phyloP scores from a whole-genome alignment of 2,329 filamentous ascomycete species.

The Trichophaea hybrida region DNA sequence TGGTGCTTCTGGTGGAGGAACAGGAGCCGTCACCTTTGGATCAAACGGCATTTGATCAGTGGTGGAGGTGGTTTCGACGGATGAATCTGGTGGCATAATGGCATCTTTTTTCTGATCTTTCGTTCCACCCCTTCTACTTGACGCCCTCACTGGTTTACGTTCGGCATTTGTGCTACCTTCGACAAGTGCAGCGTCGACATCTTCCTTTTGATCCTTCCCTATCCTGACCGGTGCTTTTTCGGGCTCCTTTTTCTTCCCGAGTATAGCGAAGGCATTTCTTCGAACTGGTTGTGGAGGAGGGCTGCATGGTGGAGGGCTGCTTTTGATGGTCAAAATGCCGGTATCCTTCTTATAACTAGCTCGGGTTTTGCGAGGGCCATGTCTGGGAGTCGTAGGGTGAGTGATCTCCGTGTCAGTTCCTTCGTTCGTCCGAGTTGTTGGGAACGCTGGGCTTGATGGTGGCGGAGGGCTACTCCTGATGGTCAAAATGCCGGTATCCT shows the following conservation, averaged over 20 bases:
- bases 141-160: background rate
- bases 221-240: background rate
- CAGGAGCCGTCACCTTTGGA: background rate
- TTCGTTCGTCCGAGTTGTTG: background rate
- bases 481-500: background rate
- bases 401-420: too few relatives aligned
- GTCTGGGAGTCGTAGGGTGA: background rate
- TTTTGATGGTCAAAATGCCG: background rate
- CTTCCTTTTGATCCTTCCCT: constrained; percentile 1
- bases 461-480: background rate
- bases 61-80: background rate
- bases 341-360: background rate
- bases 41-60: background rate
- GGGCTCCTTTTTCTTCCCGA: constrained; percentile 5
- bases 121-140: background rate
- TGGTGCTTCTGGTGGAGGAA: constrained; percentile 2
- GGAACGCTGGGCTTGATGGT: constrained; percentile 1
- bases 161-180: background rate
- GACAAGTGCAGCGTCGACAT: background rate
- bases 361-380: background rate
- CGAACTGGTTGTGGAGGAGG: background rate
- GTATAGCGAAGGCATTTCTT: constrained; percentile 3
- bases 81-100: background rate
- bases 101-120: background rate
- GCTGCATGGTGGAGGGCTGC: background rate